Percentiles rank a stretch among this genome's conserved stretches.
These are phyloP conservation scores for Sicyos edulis DNA, from an alignment of 306 rosid species.

Conservation along the genomic window DNA sequence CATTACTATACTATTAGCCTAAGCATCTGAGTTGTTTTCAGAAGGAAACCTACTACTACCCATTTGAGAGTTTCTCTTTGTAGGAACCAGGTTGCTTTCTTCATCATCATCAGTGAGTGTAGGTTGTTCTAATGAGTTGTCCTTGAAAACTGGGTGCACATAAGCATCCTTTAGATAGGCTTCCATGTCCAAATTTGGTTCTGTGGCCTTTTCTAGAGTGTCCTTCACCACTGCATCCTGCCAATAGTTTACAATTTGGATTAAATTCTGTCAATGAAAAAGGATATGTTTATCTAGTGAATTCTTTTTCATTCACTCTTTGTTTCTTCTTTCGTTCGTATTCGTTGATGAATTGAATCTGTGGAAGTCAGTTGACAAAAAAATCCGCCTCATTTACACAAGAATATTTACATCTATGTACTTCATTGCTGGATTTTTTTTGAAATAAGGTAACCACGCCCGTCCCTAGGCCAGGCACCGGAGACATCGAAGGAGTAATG, in stretches of 20 bases:
- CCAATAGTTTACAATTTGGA: slow-evolving; percentile 23
- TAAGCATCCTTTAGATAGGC: slow-evolving; percentile 62
- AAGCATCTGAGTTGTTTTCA: slow-evolving; percentile 24
- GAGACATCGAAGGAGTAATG: too few species aligned
- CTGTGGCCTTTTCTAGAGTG: slow-evolving; percentile 68
- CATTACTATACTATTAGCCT: background rate
- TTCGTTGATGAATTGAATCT: too few species aligned
- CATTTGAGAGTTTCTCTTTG: slow-evolving; percentile 45
- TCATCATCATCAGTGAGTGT: slow-evolving; percentile 42
- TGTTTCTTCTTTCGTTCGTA: background rate
- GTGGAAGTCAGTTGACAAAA: too few species aligned
- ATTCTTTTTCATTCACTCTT: background rate
- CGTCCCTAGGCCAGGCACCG: too few species aligned
- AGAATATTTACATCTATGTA: too few species aligned
- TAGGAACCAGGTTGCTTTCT: slow-evolving; percentile 71
- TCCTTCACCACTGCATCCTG: slow-evolving; percentile 97
- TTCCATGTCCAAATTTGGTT: slow-evolving; percentile 66
- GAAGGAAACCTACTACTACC: slow-evolving; percentile 42
- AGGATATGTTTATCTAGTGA: background rate
- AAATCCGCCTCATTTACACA: too few species aligned
- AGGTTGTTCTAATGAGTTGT: slow-evolving; percentile 27
- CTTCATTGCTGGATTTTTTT: too few species aligned
- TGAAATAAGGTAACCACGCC: too few species aligned
- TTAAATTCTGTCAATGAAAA: background rate
- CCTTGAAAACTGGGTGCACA: slow-evolving; percentile 66